These are phyloP conservation scores for Collybia sp. DNA, from an alignment of 768 basidiomycete genomes.

Conservation along the genomic window DNA sequence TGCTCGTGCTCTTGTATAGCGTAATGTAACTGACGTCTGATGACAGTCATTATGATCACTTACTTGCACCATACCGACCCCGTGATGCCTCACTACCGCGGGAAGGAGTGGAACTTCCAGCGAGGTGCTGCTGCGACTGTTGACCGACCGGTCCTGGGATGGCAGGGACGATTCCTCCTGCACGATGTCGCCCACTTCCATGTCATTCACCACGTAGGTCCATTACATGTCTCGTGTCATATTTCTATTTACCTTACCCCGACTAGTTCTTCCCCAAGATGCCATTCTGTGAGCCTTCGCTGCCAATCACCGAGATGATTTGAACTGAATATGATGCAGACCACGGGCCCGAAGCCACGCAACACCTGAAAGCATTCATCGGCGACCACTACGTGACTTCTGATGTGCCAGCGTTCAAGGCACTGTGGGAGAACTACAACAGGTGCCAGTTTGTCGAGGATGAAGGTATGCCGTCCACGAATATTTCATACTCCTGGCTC, in stretches of 20 bases:
- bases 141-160: conserved; percentile 41
- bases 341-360: conserved; percentile 32
- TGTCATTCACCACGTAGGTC: conserved; percentile 31
- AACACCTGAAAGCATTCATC: conserved; percentile 28
- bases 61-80: conserved; percentile 36
- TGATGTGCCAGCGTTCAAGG: conserved; percentile 17
- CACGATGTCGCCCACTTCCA: conserved; percentile 44
- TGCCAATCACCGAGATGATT: neutral
- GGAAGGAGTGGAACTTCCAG: conserved; percentile 38
- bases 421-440: conserved; percentile 35
- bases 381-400: conserved; percentile 32
- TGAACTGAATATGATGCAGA: conserved; percentile 16
- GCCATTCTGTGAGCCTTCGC: conserved; percentile 33
- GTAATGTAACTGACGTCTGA: neutral
- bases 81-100: conserved; percentile 41
- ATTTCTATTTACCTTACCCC: neutral
- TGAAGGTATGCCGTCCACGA: conserved; percentile 20
- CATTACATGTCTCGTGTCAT: conserved; percentile 5
- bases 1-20: neutral
- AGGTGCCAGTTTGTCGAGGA: conserved; percentile 30
- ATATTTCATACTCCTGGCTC: conserved; percentile 2
- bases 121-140: conserved; percentile 45
- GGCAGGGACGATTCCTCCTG: conserved; percentile 46
- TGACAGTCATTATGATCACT: neutral
- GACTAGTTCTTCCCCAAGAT: conserved; percentile 34